phyloP scores from a whole-genome alignment of 257 asterid genomes.

The Scutellaria barbata region DNA sequence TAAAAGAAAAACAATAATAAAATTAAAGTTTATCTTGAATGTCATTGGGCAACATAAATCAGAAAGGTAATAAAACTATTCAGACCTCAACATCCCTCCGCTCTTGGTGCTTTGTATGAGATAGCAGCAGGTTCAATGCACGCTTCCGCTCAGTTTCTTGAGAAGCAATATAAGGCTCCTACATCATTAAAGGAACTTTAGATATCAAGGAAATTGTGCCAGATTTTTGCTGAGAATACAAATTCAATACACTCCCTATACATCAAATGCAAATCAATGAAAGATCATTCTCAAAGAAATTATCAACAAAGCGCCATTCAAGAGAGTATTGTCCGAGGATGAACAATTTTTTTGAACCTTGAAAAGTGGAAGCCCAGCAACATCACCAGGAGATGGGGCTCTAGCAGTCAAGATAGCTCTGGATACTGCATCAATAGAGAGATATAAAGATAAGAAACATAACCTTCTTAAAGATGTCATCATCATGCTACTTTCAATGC shows the following conservation, averaged over 20 bases:
- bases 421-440: constrained; percentile 51
- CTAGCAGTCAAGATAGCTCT: constrained; percentile 74
- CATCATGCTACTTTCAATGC: constrained; percentile 9
- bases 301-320: neutral
- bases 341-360: constrained; percentile 55
- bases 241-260: constrained; percentile 5
- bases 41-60: constrained; percentile 4
- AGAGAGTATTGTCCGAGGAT: constrained; percentile 5
- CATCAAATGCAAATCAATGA: constrained; percentile 16
- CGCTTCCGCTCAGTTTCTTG: constrained; percentile 92
- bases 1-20: neutral
- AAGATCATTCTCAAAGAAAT: constrained; percentile 8
- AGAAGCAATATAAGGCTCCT: constrained; percentile 78
- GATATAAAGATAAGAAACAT: constrained; percentile 24
- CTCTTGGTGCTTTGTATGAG: constrained; percentile 95
- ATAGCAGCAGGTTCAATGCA: constrained; percentile 81
- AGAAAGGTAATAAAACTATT: constrained; percentile 28
- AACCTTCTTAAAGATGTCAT: constrained; percentile 25
- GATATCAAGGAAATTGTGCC: constrained; percentile 30
- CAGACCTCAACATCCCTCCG: constrained; percentile 87
- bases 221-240: constrained; percentile 26
- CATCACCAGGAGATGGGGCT: constrained; percentile 71
- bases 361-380: constrained; percentile 70
- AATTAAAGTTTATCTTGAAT: neutral
- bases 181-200: constrained; percentile 34